These are phyloP conservation scores for Elongisporangium undulatum DNA, from an alignment of 352 stramenopile genomes.

Conservation along the genomic window DNA sequence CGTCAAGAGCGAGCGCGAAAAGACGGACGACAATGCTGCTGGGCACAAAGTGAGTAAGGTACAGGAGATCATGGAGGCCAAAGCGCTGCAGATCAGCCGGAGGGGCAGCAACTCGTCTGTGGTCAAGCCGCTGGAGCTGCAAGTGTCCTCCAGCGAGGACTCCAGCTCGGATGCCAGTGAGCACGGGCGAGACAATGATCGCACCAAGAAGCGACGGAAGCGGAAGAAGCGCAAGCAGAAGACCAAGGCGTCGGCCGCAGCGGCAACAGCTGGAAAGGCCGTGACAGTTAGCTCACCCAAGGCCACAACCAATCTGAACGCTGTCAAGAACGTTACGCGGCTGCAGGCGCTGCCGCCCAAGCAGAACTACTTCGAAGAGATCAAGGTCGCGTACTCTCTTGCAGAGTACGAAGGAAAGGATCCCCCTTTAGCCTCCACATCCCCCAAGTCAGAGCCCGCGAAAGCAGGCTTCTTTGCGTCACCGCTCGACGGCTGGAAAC, in stretches of 20 bases:
- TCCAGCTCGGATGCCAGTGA: slow-evolving; percentile 2
- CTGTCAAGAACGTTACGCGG: slow-evolving; percentile 27
- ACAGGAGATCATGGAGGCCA: slow-evolving; percentile 3
- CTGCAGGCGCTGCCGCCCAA: slow-evolving; percentile 10
- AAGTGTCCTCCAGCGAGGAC: slow-evolving; percentile 28
- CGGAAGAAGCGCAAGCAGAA: slow-evolving; percentile 49
- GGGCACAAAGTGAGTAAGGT: slow-evolving; percentile 3
- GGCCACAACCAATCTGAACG: slow-evolving; percentile 23
- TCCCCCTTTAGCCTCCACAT: not conserved
- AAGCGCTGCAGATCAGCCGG: not conserved
- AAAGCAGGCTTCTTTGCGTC: not conserved
- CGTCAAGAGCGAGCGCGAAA: not conserved
- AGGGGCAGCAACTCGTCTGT: not conserved
- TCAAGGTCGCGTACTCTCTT: slow-evolving; percentile 43
- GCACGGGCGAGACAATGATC: slow-evolving; percentile 3
- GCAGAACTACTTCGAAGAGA: slow-evolving; percentile 45
- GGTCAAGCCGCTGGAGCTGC: slow-evolving; percentile 10
- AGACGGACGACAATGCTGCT: slow-evolving; percentile 4
- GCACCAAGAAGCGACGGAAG: slow-evolving; percentile 6
- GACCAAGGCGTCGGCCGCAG: slow-evolving; percentile 5
- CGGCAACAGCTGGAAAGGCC: slow-evolving; percentile 8
- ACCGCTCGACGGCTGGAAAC: not conserved
- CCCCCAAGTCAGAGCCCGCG: not conserved
- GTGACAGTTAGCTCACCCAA: slow-evolving; percentile 12
- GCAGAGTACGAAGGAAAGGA: slow-evolving; percentile 11